These are phyloP conservation scores for Phialocephala sp. DNA, from an alignment of 2,329 filamentous ascomycete genomes.

Conservation along the genomic window DNA sequence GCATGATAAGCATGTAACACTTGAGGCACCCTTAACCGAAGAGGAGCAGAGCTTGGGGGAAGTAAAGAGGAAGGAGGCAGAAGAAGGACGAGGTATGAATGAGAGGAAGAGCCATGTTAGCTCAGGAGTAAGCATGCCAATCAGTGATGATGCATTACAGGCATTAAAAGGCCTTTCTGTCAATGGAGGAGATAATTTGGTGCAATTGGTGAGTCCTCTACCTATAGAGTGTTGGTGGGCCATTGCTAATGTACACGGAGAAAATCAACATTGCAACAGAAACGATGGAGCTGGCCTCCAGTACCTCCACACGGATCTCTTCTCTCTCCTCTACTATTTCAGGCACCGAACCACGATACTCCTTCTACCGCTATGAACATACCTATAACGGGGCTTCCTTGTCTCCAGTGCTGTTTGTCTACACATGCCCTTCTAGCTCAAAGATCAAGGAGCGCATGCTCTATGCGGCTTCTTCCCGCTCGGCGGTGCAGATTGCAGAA, in stretches of 20 bases:
- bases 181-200: slow-evolving; percentile 55
- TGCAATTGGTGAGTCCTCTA: slow-evolving; percentile 65
- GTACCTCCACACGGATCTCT: slow-evolving; percentile 58
- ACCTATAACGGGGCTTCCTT: slow-evolving; percentile 57
- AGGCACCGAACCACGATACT: slow-evolving; percentile 73
- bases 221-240: too few species aligned
- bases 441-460: slow-evolving; percentile 85
- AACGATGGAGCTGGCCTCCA: slow-evolving; percentile 67
- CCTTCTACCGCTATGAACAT: slow-evolving; percentile 74
- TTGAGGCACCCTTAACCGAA: slow-evolving; percentile 76
- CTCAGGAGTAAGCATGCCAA: slow-evolving; percentile 51
- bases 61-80: slow-evolving; percentile 76
- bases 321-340: slow-evolving; percentile 68
- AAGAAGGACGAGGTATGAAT: slow-evolving; percentile 71
- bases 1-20: slow-evolving; percentile 70
- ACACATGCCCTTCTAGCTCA: slow-evolving; percentile 77
- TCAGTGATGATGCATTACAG: slow-evolving; percentile 66
- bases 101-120: slow-evolving; percentile 57
- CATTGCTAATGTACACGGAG: slow-evolving; percentile 46
- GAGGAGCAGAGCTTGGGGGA: slow-evolving; percentile 75
- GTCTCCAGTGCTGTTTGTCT: slow-evolving; percentile 76
- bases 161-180: slow-evolving; percentile 65
- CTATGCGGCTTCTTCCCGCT: slow-evolving; percentile 74
- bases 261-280: slow-evolving; percentile 76
- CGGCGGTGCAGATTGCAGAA: slow-evolving; percentile 70